A percentile compares a stretch with the other conserved stretches of the same genome.
Conservation (phyloP, 768 basidiomycete species). For the Lactarius hatsudake region DNA sequence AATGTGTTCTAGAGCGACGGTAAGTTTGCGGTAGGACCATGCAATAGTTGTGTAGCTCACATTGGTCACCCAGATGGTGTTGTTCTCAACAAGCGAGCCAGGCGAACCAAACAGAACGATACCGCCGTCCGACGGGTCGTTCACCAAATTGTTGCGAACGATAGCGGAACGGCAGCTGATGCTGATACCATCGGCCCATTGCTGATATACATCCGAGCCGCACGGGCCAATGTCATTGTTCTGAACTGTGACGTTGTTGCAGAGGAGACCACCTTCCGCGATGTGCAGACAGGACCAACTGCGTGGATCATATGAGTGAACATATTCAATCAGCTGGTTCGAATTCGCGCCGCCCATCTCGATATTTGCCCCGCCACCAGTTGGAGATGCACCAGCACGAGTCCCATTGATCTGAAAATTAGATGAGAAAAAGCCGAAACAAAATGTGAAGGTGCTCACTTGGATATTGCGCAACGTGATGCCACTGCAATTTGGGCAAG, state of each 20-base stretch:
- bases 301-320: conserved; percentile 72
- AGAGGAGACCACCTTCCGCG: conserved; percentile 62
- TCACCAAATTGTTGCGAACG: conserved; percentile 66
- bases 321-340: conserved; percentile 72
- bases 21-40: background rate
- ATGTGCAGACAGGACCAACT: conserved; percentile 84
- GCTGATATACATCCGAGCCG: conserved; percentile 57
- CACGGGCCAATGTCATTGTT: conserved; percentile 85
- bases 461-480: conserved; percentile 70
- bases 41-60: conserved; percentile 39
- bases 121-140: conserved; percentile 74
- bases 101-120: conserved; percentile 78
- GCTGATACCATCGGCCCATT: conserved; percentile 86
- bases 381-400: conserved; percentile 51
- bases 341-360: conserved; percentile 80
- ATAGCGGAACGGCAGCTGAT: conserved; percentile 61
- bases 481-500: conserved; percentile 55
- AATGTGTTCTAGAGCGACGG: conserved; percentile 51
- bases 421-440: background rate
- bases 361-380: conserved; percentile 69
- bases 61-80: conserved; percentile 69
- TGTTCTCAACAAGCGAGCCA: conserved; percentile 69
- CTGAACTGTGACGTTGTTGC: conserved; percentile 62
- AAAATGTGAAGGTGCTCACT: conserved; percentile 37
- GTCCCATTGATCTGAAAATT: conserved; percentile 66